Conservation (phyloP, 176 grass and related monocot species). For the Carex cristatella region DNA sequence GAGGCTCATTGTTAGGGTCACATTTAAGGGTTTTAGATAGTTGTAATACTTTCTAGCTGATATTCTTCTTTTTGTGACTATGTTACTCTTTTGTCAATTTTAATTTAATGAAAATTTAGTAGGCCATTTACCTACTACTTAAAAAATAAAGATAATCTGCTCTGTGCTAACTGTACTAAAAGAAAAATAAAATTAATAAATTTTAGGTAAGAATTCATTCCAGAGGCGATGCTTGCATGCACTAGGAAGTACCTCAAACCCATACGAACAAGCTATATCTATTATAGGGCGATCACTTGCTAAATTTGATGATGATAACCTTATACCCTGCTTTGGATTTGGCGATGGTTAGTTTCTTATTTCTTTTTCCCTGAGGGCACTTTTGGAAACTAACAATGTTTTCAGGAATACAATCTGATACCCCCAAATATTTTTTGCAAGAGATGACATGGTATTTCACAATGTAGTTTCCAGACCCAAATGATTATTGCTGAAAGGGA, state of each 20-base stretch:
- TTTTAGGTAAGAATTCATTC: slow-evolving; percentile 46
- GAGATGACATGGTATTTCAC: background rate
- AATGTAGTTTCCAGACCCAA: background rate
- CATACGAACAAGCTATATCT: slow-evolving; percentile 74
- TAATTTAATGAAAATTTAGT: background rate
- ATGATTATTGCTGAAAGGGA: background rate
- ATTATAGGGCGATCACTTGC: slow-evolving; percentile 59
- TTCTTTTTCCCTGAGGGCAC: background rate
- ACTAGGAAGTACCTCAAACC: slow-evolving; percentile 48
- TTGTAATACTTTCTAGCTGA: background rate
- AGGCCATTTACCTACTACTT: background rate
- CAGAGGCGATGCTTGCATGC: slow-evolving; percentile 53
- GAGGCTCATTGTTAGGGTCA: background rate
- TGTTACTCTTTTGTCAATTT: background rate
- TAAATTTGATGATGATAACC: slow-evolving; percentile 69
- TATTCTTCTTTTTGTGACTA: background rate
- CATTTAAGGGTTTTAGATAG: background rate
- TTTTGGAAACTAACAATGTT: background rate
- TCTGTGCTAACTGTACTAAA: background rate
- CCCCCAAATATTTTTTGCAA: background rate
- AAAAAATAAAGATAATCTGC: background rate
- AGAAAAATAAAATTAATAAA: slow-evolving; percentile 8
- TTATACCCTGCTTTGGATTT: slow-evolving; percentile 77
- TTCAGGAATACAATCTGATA: background rate
- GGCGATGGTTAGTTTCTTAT: slow-evolving; percentile 53